Percentiles rank a stretch among this genome's conserved stretches.
Evolutionary conservation across 2,329 filamentous ascomycete species (phyloP).

Genomic region (Ambrosiella xylebori): DNA sequence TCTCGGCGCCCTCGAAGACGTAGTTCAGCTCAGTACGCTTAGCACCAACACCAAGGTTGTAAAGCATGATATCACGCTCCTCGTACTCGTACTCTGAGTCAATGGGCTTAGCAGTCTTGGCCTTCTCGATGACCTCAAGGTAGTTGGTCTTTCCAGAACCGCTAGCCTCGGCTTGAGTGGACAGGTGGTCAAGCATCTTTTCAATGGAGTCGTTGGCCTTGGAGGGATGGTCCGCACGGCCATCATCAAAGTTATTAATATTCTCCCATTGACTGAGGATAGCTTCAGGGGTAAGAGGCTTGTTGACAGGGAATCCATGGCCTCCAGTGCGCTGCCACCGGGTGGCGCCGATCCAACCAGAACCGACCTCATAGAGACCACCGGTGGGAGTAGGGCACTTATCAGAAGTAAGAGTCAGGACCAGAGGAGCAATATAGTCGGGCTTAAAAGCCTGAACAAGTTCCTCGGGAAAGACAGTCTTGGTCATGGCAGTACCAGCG

Average conservation of each 20-base stretch:
- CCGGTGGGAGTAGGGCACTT: constrained; percentile 74
- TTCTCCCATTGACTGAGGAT: constrained; percentile 58
- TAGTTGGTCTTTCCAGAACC: constrained; percentile 39
- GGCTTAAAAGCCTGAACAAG: constrained; percentile 98
- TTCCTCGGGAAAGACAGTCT: constrained; percentile 87
- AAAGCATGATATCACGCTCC: constrained; percentile 80
- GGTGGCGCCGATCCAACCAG: constrained; percentile 80
- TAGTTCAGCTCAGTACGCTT: constrained; percentile 77
- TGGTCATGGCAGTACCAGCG: constrained; percentile 88
- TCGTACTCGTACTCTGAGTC: constrained; percentile 68
- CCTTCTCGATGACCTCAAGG: constrained; percentile 57
- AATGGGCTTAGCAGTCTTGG: constrained; percentile 50
- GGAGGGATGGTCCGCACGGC: constrained; percentile 70
- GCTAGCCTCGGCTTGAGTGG: constrained; percentile 50
- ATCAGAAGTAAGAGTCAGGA: constrained; percentile 71
- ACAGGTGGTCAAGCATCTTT: constrained; percentile 66
- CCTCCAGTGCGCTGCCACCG: constrained; percentile 89
- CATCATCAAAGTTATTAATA: constrained; percentile 76
- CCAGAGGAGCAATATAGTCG: constrained; percentile 88
- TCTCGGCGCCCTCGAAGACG: constrained; percentile 76
- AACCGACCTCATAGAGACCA: constrained; percentile 83
- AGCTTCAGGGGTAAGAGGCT: constrained; percentile 67
- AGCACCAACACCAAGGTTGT: constrained; percentile 86
- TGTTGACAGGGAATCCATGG: constrained; percentile 78
- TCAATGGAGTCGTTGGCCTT: constrained; percentile 59